A percentile compares a stretch with the other conserved stretches of the same genome.
Evolutionary conservation across 2,329 filamentous ascomycete species (phyloP).

Genomic region (Aurifilum marmelostoma): DNA sequence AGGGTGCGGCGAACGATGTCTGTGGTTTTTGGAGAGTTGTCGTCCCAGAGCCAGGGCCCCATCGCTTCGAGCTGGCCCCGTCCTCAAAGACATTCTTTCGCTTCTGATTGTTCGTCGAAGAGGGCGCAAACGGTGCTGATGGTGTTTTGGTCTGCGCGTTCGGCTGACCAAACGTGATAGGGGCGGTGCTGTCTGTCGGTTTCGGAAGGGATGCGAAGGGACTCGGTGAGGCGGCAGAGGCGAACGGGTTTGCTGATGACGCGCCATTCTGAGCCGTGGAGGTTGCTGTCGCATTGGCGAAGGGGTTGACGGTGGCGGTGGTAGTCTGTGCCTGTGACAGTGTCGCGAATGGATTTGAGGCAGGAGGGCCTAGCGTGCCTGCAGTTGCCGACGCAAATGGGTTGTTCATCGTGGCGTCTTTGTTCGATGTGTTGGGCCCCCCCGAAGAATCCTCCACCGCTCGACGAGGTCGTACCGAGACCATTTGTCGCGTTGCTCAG

Average conservation of each 20-base stretch:
- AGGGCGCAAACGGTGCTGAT: conserved; percentile 2
- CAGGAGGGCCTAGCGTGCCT: conserved; percentile 5
- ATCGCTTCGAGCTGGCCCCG: conserved; percentile 15
- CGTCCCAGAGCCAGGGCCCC: conserved; percentile 14
- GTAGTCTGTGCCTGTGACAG: conserved; percentile 17
- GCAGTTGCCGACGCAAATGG: conserved; percentile 23
- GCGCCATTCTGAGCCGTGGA: conserved; percentile 11
- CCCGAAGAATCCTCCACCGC: conserved; percentile 22
- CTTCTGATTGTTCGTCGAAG: conserved; percentile 19
- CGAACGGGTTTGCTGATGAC: conserved; percentile 23
- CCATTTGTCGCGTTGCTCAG: conserved; percentile 16
- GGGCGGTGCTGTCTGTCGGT: conserved; percentile 7
- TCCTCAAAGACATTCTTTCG: conserved; percentile 28
- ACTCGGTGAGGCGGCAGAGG: conserved; percentile 13
- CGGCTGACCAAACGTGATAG: conserved; percentile 13
- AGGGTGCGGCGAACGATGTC: conserved; percentile 5
- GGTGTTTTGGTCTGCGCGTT: not conserved
- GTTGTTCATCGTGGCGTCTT: conserved; percentile 20
- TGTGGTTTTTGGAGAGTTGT: conserved; percentile 20
- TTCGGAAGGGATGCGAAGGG: conserved; percentile 19
- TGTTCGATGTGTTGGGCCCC: conserved; percentile 19
- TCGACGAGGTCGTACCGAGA: conserved; percentile 4
- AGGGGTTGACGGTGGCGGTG: conserved; percentile 14
- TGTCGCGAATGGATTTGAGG: conserved; percentile 30
- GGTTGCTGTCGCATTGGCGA: conserved; percentile 6